These are phyloP conservation scores for Phialophora expanda DNA, from an alignment of 2,329 filamentous ascomycete genomes.

Conservation along the genomic window DNA sequence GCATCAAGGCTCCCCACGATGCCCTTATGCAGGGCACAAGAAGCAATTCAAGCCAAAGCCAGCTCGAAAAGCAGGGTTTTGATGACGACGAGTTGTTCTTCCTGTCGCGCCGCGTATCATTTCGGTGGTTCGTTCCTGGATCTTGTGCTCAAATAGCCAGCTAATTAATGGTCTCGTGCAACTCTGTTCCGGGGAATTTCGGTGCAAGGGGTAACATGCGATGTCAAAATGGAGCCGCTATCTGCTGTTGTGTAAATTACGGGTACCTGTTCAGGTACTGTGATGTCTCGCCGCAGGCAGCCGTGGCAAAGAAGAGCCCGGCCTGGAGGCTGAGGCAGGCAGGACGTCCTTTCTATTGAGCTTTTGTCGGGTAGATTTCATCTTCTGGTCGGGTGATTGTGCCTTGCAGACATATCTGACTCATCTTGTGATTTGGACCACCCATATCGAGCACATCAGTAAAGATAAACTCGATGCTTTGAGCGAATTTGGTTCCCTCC, in stretches of 20 bases:
- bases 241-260: not conserved
- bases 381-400: not conserved
- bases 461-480: not conserved
- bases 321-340: not conserved
- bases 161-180: not conserved
- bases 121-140: not conserved
- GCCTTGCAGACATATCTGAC: not conserved
- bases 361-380: not conserved
- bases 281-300: not conserved
- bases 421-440: not conserved
- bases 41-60: not conserved
- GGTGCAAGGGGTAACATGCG: not conserved
- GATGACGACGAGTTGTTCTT: not conserved
- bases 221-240: not conserved
- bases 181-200: not conserved
- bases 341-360: not conserved
- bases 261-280: not conserved
- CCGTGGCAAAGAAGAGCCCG: not conserved
- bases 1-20: not conserved
- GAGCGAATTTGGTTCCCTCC: not conserved
- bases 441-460: not conserved
- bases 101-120: not conserved
- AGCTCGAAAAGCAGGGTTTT: not conserved
- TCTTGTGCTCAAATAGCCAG: not conserved
- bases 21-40: constrained; percentile 1